phyloP scores from a whole-genome alignment of 345 rosid species.

The Linum lewisii region DNA sequence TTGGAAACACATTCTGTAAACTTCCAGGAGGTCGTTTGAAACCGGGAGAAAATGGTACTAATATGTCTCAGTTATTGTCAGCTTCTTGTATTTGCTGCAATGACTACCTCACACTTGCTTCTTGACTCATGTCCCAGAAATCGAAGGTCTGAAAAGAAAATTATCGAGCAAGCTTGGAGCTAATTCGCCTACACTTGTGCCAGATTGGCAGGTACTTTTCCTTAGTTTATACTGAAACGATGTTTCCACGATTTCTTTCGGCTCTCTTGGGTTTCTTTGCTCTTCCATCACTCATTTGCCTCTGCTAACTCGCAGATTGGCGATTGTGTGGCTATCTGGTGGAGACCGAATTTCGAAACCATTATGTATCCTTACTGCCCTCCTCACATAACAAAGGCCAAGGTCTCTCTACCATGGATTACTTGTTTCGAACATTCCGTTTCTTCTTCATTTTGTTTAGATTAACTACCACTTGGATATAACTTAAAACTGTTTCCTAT shows the following conservation, averaged over 20 bases:
- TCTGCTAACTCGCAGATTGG: conserved; percentile 52
- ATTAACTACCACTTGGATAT: neutral
- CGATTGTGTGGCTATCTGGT: conserved; percentile 93
- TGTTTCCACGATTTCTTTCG: too few species aligned
- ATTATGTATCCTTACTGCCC: conserved; percentile 97
- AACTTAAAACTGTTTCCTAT: conserved; percentile 10
- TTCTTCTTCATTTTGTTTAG: neutral
- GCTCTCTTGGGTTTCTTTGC: too few species aligned
- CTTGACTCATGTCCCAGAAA: conserved; percentile 34
- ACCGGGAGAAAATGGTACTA: conserved; percentile 92
- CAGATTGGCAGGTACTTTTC: conserved; percentile 79
- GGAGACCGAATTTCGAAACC: conserved; percentile 99
- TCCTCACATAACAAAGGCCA: conserved; percentile 91
- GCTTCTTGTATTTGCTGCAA: neutral
- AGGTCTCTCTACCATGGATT: conserved; percentile 37
- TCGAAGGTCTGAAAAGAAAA: conserved; percentile 90
- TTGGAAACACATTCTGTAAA: conserved; percentile 95
- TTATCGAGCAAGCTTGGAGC: conserved; percentile 94
- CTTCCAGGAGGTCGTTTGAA: conserved; percentile 96
- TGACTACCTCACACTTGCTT: neutral
- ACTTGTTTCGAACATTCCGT: neutral
- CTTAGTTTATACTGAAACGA: conserved; percentile 2
- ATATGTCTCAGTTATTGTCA: neutral
- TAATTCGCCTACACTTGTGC: conserved; percentile 62
- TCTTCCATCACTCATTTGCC: neutral